Conservation (phyloP, 805 yeast genomes). For the Nakazawaea ishiwadae region DNA sequence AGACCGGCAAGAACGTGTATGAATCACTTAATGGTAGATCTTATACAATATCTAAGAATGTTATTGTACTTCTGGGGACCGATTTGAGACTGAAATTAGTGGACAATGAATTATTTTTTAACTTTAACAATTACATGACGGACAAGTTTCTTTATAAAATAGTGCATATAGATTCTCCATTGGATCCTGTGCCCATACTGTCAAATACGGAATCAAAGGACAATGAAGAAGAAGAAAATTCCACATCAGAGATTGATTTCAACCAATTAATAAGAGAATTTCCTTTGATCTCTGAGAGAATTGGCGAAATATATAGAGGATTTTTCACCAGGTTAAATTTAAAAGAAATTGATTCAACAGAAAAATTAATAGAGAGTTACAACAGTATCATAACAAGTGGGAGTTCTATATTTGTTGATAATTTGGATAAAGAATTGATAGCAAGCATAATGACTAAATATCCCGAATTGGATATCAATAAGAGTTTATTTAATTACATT, state of each 20-base stretch:
- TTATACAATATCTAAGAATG: slow-evolving; percentile 49
- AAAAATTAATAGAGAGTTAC: slow-evolving; percentile 24
- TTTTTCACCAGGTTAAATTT: slow-evolving; percentile 35
- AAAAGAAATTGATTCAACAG: slow-evolving; percentile 21
- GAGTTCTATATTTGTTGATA: slow-evolving; percentile 25
- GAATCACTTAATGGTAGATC: slow-evolving; percentile 50
- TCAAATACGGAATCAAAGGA: background rate
- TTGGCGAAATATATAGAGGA: slow-evolving; percentile 34
- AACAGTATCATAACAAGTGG: slow-evolving; percentile 26
- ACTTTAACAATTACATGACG: slow-evolving; percentile 57
- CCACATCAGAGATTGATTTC: slow-evolving; percentile 18
- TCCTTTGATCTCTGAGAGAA: slow-evolving; percentile 31
- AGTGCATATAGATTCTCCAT: slow-evolving; percentile 51
- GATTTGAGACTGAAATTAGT: slow-evolving; percentile 40
- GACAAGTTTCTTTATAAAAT: slow-evolving; percentile 52
- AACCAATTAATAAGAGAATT: slow-evolving; percentile 33
- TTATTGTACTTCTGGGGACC: slow-evolving; percentile 45
- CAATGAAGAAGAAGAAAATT: background rate
- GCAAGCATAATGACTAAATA: slow-evolving; percentile 22
- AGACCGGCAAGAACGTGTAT: slow-evolving; percentile 34
- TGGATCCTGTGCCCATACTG: slow-evolving; percentile 24
- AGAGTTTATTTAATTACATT: slow-evolving; percentile 61
- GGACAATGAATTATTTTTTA: slow-evolving; percentile 41
- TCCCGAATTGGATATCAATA: slow-evolving; percentile 42
- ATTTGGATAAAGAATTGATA: slow-evolving; percentile 25